Conservation (phyloP, 768 basidiomycete genomes). For the Clavaria fumosa region DNA sequence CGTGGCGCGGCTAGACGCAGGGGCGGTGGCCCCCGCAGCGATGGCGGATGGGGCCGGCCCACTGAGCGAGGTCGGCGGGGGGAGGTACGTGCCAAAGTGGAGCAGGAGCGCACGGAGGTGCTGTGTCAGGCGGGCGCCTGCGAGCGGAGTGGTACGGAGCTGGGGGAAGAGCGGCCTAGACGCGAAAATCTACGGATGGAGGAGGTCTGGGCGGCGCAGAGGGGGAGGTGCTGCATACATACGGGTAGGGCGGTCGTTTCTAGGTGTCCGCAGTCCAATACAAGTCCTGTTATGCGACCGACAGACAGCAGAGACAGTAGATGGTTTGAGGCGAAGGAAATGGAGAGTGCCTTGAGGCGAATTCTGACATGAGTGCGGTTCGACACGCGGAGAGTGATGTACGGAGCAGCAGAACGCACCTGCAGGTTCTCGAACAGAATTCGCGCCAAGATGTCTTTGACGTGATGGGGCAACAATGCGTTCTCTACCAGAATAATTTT, state of each 20-base stretch:
- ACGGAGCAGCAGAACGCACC: conserved; percentile 25
- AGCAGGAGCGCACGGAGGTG: conserved; percentile 73
- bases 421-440: conserved; percentile 84
- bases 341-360: conserved; percentile 75
- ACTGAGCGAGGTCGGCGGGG: conserved; percentile 61
- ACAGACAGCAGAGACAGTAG: conserved; percentile 72
- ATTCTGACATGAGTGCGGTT: neutral
- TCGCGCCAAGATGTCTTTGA: conserved; percentile 79
- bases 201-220: conserved; percentile 3
- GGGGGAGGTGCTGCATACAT: conserved; percentile 16
- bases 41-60: no score
- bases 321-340: conserved; percentile 86
- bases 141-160: conserved; percentile 72
- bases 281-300: conserved; percentile 85
- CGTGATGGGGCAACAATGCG: conserved; percentile 67
- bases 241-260: conserved; percentile 86
- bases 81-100: conserved; percentile 72
- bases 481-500: conserved; percentile 91
- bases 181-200: conserved; percentile 59
- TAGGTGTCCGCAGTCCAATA: conserved; percentile 83
- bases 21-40: conserved; percentile 47
- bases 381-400: neutral
- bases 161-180: conserved; percentile 77
- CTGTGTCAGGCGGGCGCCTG: conserved; percentile 65
- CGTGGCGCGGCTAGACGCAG: conserved; percentile 42